Percentiles rank a stretch among this genome's conserved stretches.
These are phyloP conservation scores for Botrytis tulipae DNA, from an alignment of 2,329 filamentous ascomycete genomes.

Conservation along the genomic window DNA sequence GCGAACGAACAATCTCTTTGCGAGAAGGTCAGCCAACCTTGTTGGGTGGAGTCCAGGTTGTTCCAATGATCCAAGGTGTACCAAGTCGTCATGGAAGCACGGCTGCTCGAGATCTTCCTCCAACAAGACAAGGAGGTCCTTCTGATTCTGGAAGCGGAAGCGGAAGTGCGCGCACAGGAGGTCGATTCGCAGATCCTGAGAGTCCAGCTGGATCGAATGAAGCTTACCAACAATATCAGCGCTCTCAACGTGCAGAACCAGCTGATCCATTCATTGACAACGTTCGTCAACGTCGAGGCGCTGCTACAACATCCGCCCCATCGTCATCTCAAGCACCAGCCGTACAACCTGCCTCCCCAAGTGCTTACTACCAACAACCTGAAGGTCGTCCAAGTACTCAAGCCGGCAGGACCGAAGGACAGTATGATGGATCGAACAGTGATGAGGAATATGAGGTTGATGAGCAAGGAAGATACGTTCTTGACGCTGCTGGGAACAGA, in stretches of 20 bases:
- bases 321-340: conserved; percentile 43
- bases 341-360: conserved; percentile 42
- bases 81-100: conserved; percentile 54
- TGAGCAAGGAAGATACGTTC: conserved; percentile 57
- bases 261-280: conserved; percentile 61
- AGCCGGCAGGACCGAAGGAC: conserved; percentile 35
- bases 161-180: conserved; percentile 27
- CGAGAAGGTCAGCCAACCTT: conserved; percentile 84
- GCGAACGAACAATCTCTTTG: conserved; percentile 80
- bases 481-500: conserved; percentile 59
- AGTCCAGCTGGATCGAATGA: conserved; percentile 24
- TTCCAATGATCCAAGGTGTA: conserved; percentile 80
- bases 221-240: conserved; percentile 35
- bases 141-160: conserved; percentile 36
- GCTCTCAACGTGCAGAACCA: conserved; percentile 51
- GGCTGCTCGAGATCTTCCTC: conserved; percentile 41
- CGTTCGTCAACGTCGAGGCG: conserved; percentile 33
- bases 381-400: conserved; percentile 34
- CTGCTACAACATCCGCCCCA: conserved; percentile 25
- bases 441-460: conserved; percentile 72
- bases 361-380: conserved; percentile 47
- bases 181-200: conserved; percentile 26
- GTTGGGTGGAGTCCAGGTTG: conserved; percentile 90
- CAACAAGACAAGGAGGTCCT: conserved; percentile 47
- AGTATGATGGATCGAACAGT: conserved; percentile 51